phyloP scores from a whole-genome alignment of 352 stramenopile genomes.

The Phytophthora quininea region DNA sequence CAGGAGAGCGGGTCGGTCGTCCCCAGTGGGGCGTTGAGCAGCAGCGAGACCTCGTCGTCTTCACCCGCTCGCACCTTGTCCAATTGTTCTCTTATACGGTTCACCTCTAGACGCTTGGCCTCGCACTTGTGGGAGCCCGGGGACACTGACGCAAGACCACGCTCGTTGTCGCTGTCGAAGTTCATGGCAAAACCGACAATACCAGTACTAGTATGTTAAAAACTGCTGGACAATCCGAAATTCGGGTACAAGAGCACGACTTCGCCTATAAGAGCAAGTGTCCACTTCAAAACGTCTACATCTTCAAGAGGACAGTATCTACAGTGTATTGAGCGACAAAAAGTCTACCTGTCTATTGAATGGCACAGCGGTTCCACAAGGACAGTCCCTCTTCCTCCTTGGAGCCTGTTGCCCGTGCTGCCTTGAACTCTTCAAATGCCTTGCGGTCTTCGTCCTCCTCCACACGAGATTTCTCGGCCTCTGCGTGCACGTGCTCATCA shows the following conservation, averaged over 20 bases:
- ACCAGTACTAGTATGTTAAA: conserved; percentile 7
- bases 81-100: conserved; percentile 24
- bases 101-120: conserved; percentile 25
- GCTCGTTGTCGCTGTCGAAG: conserved; percentile 31
- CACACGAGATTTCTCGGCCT: conserved; percentile 30
- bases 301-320: conserved; percentile 26
- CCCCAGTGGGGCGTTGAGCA: conserved; percentile 22
- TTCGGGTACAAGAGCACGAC: no score
- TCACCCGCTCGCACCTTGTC: conserved; percentile 26
- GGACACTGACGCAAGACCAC: conserved; percentile 6
- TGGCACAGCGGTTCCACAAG: conserved; percentile 62
- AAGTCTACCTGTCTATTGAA: conserved; percentile 53
- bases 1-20: conserved; percentile 62
- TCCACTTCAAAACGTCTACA: conserved; percentile 16
- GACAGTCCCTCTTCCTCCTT: conserved; percentile 26
- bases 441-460: conserved; percentile 40
- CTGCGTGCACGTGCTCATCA: conserved; percentile 50
- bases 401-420: conserved; percentile 13
- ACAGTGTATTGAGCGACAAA: conserved; percentile 25
- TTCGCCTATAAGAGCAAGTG: conserved; percentile 1
- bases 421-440: conserved; percentile 37
- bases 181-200: conserved; percentile 28
- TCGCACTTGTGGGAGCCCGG: conserved; percentile 22
- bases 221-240: not conserved
- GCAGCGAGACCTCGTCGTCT: conserved; percentile 31